Conservation (phyloP, 164 flowering plant genomes). For the Sedum album region DNA sequence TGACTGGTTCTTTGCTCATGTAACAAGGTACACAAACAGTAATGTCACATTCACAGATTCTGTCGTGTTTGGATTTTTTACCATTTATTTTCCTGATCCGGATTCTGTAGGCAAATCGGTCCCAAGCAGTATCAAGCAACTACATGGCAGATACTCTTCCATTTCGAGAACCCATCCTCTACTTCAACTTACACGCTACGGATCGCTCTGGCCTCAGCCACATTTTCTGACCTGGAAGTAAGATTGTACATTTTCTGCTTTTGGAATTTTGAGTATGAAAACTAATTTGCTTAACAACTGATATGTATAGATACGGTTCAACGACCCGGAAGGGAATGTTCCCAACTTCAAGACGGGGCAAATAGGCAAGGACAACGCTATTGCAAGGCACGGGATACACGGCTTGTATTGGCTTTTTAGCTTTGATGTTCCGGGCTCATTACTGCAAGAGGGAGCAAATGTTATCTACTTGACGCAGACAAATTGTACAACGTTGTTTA, state of each 20-base stretch:
- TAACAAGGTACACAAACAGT: conserved; percentile 27
- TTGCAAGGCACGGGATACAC: conserved; percentile 48
- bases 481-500: conserved; percentile 32
- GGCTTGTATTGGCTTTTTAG: conserved; percentile 39
- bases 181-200: conserved; percentile 45
- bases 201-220: conserved; percentile 43
- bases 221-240: conserved; percentile 34
- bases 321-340: conserved; percentile 18
- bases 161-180: conserved; percentile 21
- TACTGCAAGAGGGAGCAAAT: conserved; percentile 35
- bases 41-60: background rate
- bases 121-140: conserved; percentile 27
- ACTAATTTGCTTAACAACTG: no score
- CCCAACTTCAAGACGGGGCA: conserved; percentile 25
- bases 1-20: conserved; percentile 63
- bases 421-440: conserved; percentile 25
- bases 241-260: background rate
- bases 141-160: conserved; percentile 40
- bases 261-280: no score
- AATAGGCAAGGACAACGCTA: conserved; percentile 36
- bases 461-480: conserved; percentile 40
- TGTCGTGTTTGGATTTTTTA: no score
- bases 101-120: conserved; percentile 24
- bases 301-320: conserved; percentile 39
- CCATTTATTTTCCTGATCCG: no score